phyloP scores from a whole-genome alignment of 371 early-diverging fungal genomes.

The Syncephalis plumigaleata region DNA sequence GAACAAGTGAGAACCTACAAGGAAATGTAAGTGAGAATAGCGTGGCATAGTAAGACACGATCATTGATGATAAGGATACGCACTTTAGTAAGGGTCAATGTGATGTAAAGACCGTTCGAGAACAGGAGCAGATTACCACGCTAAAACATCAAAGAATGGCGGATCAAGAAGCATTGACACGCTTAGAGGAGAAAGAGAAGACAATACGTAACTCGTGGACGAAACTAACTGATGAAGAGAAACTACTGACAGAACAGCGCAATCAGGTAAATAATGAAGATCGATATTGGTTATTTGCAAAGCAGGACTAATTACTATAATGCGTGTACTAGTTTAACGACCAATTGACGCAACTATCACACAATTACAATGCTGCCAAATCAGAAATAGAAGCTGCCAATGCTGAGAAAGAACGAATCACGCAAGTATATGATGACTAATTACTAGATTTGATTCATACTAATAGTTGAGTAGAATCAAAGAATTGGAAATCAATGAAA shows the following conservation, averaged over 20 bases:
- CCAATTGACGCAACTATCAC: conserved; percentile 4
- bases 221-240: conserved; percentile 29
- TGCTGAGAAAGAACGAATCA: conserved; percentile 19
- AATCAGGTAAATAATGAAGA: too few relatives aligned
- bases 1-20: too few relatives aligned
- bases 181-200: conserved; percentile 29
- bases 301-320: too few relatives aligned
- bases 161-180: conserved; percentile 33
- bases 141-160: conserved; percentile 47
- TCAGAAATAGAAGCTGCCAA: conserved; percentile 14
- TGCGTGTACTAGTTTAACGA: conserved; percentile 14
- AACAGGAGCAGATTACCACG: conserved; percentile 44
- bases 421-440: conserved; percentile 8
- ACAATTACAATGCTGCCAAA: conserved; percentile 1
- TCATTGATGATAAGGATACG: too few relatives aligned
- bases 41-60: too few relatives aligned
- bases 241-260: conserved; percentile 8
- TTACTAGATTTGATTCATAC: background rate
- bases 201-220: too few relatives aligned
- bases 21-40: too few relatives aligned
- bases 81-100: too few relatives aligned
- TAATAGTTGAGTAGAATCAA: conserved; percentile 4
- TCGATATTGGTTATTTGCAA: too few relatives aligned
- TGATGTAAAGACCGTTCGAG: too few relatives aligned
- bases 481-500: conserved; percentile 68